Base-by-base conservation (phyloP, 2,329 filamentous ascomycete genomes). In the Penicillium palitans region DNA sequence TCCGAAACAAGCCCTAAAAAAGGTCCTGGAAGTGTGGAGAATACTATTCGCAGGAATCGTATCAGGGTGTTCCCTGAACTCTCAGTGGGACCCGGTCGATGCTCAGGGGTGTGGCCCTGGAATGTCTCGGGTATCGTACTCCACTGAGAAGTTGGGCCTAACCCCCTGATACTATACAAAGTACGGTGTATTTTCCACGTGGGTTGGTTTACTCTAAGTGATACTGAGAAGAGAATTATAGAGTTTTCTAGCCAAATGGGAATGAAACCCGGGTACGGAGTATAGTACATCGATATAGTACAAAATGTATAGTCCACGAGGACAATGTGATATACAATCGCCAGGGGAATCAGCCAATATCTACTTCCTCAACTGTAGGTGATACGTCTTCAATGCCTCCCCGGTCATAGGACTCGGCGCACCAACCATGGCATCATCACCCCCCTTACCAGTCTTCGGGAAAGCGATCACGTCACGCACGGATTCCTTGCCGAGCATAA, bases 391-490 rank as follows among this genome's bases (percentile, higher is more conserved):
- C 68, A 87, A 73, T 59, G 84, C 81, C 60, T 84, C 83, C 58
- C 84, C 77, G 0, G 83, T 90, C 63, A 96, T 80, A 62, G 73
- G 74, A 51, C 87, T 87, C 0, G 95, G 95, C 61, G 90, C 90
- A 66, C 85, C 87, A 3, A 96, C 91, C 74, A 96, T 84, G 57
- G 86, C 76, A 76, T 99, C 95, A 70, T 96, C 90, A 0, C 95
- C 90, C 0, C 93, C 93, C 72, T 87, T 92, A 61, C 91, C 92
- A 61, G 86, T 93, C 80, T 99, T 99, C 0, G 95, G 96, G 70
- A 99, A 99, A 0, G 93, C 93, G 74, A 99, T 97, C 2, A 99
- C 93, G 77, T 99, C 93, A 59, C 90, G 82, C 3, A 99, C 89
- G 1, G 89, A 92, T 12, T 89, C 82, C 33, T 84, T 88, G 1